Evolutionary conservation across 1,139 yeast species (phyloP).

Genomic region (Zhuliangozyma parablackwelliae): DNA sequence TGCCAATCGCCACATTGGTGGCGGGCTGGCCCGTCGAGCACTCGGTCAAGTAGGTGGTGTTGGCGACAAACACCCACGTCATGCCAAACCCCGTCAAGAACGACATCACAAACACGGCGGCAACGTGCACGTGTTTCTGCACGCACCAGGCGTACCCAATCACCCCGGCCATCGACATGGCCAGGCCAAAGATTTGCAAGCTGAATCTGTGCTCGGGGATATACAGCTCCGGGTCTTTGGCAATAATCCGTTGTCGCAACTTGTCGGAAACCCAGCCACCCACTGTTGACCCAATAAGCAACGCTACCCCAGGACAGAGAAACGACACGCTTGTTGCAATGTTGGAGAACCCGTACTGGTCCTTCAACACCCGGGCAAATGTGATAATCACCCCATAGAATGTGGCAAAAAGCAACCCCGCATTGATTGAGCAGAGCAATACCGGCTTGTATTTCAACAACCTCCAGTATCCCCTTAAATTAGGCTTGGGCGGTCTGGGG

Average conservation of each 20-base stretch:
- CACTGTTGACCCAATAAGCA: slow-evolving; percentile 45
- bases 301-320: slow-evolving; percentile 51
- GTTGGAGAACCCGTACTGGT: slow-evolving; percentile 31
- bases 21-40: slow-evolving; percentile 51
- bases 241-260: slow-evolving; percentile 22
- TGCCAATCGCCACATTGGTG: slow-evolving; percentile 53
- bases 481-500: slow-evolving; percentile 50
- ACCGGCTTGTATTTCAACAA: slow-evolving; percentile 43
- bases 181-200: slow-evolving; percentile 44
- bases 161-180: slow-evolving; percentile 42
- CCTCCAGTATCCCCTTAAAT: slow-evolving; percentile 30
- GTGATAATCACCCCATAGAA: slow-evolving; percentile 55
- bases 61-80: slow-evolving; percentile 57
- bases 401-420: slow-evolving; percentile 51
- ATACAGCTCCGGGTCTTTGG: slow-evolving; percentile 19
- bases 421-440: slow-evolving; percentile 42
- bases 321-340: slow-evolving; percentile 44
- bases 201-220: slow-evolving; percentile 47
- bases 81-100: slow-evolving; percentile 52
- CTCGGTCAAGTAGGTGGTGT: slow-evolving; percentile 55
- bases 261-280: slow-evolving; percentile 51
- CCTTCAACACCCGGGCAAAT: slow-evolving; percentile 37
- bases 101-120: slow-evolving; percentile 37
- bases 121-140: slow-evolving; percentile 39
- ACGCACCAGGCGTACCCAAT: slow-evolving; percentile 56